Base-by-base conservation (phyloP, 768 basidiomycete species). In the Termitomyces sp. region DNA sequence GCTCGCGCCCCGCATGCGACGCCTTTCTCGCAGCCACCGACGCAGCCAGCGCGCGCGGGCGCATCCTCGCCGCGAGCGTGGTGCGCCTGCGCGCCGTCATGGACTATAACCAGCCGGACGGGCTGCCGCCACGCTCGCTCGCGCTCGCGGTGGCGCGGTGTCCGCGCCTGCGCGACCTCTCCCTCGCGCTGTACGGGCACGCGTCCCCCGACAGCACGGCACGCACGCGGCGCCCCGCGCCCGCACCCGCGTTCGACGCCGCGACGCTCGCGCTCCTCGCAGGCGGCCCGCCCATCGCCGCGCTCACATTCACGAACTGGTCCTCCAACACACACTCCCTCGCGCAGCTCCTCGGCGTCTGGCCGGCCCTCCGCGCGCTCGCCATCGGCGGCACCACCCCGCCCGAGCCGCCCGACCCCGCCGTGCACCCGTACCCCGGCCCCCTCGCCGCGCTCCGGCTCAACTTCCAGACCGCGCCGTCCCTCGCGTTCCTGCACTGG, bases 261-360 rank as follows among this genome's bases (percentile, higher is more conserved):
- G 67, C 66, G 52, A 84, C 82, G 2, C 68, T 88, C 33, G 69
- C 77, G 18, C 67, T 80, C 44, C 76, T 89, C 52, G 78, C 72
- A 53, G 67, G 78, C 10, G 85, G 82, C n/a, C 83, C 87, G 1
- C 66, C 60, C 46, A 80, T 83, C 60, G 72, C 77, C 32, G 70
- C 76, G 5, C 74, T 90, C 5, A 78, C 79, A 55, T 85, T 90
- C 64, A 80, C 78, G 66, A 90, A 90, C 66, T 89, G 86, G 86
- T 84, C 88, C 11, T 80, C 84, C 60, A 83, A 86, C 65, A 70
- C 76, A 51, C 70, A 80, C 41, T 72, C 79, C 16, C 71, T 89
- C 52, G 71, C 76, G 48, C 84, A 87, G 68, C 78, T 90, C 41
- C 80, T 90, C 60, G 77, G 80, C 52, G 72, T 85, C 55, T 89